Evolutionary conservation across 1,284 basidiomycete species (phyloP).

Genomic region (Ustilago sp.): DNA sequence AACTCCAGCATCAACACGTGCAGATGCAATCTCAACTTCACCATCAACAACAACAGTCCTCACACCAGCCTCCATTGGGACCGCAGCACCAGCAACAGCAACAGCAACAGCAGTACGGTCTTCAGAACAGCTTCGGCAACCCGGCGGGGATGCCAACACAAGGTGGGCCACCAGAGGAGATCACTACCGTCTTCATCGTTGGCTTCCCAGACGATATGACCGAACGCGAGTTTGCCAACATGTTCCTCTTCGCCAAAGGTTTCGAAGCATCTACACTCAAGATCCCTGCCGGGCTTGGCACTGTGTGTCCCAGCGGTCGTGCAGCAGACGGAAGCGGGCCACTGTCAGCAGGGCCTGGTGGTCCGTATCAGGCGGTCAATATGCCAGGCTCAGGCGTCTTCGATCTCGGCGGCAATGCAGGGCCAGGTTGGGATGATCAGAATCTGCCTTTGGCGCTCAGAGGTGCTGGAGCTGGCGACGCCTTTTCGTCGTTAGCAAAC

Average conservation of each 20-base stretch:
- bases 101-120: slow-evolving; percentile 36
- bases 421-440: slow-evolving; percentile 48
- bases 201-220: slow-evolving; percentile 99
- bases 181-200: slow-evolving; percentile 97
- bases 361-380: slow-evolving; percentile 61
- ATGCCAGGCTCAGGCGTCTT: slow-evolving; percentile 53
- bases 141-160: slow-evolving; percentile 18
- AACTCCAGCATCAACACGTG: slow-evolving; percentile 60
- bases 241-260: slow-evolving; percentile 95
- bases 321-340: slow-evolving; percentile 34
- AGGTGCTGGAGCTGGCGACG: slow-evolving; percentile 48
- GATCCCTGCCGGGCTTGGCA: slow-evolving; percentile 86
- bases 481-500: slow-evolving; percentile 43
- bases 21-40: slow-evolving; percentile 55
- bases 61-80: slow-evolving; percentile 19
- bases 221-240: slow-evolving; percentile 98
- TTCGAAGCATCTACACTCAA: slow-evolving; percentile 98
- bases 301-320: slow-evolving; percentile 34
- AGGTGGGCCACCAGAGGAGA: slow-evolving; percentile 76
- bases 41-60: slow-evolving; percentile 29
- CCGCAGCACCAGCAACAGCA: slow-evolving; percentile 22
- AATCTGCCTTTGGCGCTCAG: slow-evolving; percentile 51
- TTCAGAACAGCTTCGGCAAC: slow-evolving; percentile 31
- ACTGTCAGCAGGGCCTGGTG: slow-evolving; percentile 38
- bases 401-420: slow-evolving; percentile 34